Evolutionary conservation across 208 protist species (phyloP), one percentile per base, ranked within the genome.

Genomic region (Crithidia brevicula): DNA sequence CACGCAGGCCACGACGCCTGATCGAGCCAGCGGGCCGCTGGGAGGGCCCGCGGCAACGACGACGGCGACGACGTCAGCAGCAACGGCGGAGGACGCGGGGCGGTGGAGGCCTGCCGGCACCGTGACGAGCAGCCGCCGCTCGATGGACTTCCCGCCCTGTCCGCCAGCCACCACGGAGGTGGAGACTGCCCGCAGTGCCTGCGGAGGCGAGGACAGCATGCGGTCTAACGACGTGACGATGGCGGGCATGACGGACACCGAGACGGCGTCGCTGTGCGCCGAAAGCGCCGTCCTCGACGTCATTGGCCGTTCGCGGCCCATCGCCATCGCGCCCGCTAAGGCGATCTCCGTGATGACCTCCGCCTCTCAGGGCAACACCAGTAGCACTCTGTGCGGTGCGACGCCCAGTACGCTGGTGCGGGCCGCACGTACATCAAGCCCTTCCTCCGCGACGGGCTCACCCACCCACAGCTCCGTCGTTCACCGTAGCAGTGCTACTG

Each of bases 231-330:
- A 60, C 16, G 42, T 53, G 15, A 70, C 64, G 3, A 23, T 61
- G 22, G 52, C 38, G 5, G 64, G 64, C 42, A 31, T 70, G 52
- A 61, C 64, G 16, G 64, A 70, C 31, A 52, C 40, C 4, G 64
- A 70, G 22, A 70, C 53, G 20, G 4, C 27, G 27, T 70, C 64
- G 4, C 27, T 61, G 18, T 23, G 22, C 38, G 64, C 52, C 40
- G 52, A 61, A 11, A 57, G 52, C 18, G 52, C 62, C 20, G 25
- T 30, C 11, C 33, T 36, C 11, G 61, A 20, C 36, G 36, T 34
- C 16, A 16, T 52, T 2, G 25, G 30, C 20, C 46, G 49, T 20
- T 45, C 61, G 15, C 36, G 31, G 2, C 47, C 43, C n/a, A 64
- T 64, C 23, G 27, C 43, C 8, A 52, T 64, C 30, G 25, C 40